Evolutionary conservation across 345 rosid species (phyloP).

Genomic region (Salix arbutifolia): DNA sequence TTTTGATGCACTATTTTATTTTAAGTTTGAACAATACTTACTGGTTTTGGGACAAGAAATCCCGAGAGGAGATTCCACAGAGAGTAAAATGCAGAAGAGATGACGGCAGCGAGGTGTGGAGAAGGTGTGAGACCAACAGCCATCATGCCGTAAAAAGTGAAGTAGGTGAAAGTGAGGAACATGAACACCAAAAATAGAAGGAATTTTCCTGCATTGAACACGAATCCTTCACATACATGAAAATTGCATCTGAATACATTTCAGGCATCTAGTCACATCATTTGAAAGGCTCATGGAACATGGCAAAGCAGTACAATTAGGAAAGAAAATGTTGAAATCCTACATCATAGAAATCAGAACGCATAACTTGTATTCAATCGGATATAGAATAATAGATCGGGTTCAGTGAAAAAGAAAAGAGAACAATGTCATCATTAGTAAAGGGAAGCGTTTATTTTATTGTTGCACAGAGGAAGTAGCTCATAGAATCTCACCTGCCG

Average conservation of each 20-base stretch:
- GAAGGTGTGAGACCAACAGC: slow-evolving; percentile 84
- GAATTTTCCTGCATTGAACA: slow-evolving; percentile 58
- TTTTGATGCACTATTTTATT: background rate
- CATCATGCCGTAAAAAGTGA: slow-evolving; percentile 90
- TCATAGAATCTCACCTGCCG: slow-evolving; percentile 48
- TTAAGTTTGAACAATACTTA: slow-evolving; percentile 29
- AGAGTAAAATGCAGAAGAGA: slow-evolving; percentile 88
- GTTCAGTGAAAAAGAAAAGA: no score
- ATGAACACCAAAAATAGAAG: slow-evolving; percentile 62
- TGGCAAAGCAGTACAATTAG: background rate
- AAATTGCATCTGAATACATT: background rate
- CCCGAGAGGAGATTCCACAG: slow-evolving; percentile 89
- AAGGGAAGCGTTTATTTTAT: background rate
- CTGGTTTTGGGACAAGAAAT: slow-evolving; percentile 74
- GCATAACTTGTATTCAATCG: background rate
- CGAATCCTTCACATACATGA: background rate
- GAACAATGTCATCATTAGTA: background rate
- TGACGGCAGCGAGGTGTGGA: slow-evolving; percentile 70
- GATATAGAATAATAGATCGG: no score
- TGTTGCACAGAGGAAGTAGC: background rate
- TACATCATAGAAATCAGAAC: background rate
- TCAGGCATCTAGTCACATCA: background rate
- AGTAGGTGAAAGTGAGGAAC: slow-evolving; percentile 92
- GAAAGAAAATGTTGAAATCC: background rate
- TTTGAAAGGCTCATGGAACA: background rate